These are phyloP conservation scores for Austroboletus niveus DNA, from an alignment of 1,284 basidiomycete species.

Conservation along the genomic window DNA sequence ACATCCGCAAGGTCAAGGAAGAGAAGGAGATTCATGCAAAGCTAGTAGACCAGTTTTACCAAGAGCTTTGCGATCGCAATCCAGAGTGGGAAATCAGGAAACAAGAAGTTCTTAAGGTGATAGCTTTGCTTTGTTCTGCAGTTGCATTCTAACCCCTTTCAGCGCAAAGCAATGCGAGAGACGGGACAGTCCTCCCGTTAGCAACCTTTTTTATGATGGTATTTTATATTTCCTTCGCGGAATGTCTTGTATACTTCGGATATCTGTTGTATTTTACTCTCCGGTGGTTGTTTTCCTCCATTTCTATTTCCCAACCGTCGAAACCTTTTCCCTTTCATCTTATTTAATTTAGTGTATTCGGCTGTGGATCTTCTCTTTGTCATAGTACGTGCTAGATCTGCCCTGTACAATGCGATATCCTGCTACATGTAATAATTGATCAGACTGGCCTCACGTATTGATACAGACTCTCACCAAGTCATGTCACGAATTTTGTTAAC, in stretches of 20 bases:
- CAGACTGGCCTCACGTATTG: background rate
- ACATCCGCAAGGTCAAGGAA: constrained; percentile 33
- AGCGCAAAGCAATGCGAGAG: constrained; percentile 34
- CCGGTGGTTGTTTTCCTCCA: constrained; percentile 4
- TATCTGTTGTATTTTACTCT: constrained; percentile 27
- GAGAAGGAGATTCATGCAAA: constrained; percentile 33
- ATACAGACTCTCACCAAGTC: constrained; percentile 2
- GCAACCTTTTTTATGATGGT: constrained; percentile 25
- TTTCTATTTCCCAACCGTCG: constrained; percentile 1
- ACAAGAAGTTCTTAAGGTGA: constrained; percentile 40
- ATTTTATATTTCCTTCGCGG: constrained; percentile 28
- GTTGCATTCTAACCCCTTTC: constrained; percentile 10
- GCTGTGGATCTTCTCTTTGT: background rate
- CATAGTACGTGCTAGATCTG: constrained; percentile 1
- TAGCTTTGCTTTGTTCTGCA: constrained; percentile 10
- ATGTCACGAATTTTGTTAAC: constrained; percentile 34
- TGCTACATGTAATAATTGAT: background rate
- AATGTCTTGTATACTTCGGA: constrained; percentile 15
- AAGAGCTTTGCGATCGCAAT: constrained; percentile 50
- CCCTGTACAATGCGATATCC: constrained; percentile 18
- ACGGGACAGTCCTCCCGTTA: constrained; percentile 13
- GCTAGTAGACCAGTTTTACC: constrained; percentile 46
- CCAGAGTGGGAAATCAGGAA: constrained; percentile 64
- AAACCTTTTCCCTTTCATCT: constrained; percentile 2
- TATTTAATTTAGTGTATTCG: constrained; percentile 13